phyloP scores from a whole-genome alignment of 768 basidiomycete species.

The Trametes meyenii region DNA sequence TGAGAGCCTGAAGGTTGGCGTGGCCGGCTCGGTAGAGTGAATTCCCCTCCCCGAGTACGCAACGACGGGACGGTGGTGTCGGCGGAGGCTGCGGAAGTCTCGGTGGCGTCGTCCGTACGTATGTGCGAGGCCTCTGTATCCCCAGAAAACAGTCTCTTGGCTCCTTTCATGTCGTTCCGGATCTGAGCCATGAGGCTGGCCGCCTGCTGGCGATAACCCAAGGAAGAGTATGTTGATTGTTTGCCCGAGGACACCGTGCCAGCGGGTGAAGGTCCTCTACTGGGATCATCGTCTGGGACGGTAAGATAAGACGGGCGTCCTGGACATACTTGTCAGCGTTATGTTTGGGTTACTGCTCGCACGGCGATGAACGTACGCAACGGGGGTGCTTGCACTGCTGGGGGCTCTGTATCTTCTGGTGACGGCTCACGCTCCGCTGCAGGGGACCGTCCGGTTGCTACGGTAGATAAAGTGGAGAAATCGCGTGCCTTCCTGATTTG shows the following conservation, averaged over 20 bases:
- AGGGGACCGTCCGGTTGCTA: conserved; percentile 44
- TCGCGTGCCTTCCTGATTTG: conserved; percentile 78
- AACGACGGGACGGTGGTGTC: conserved; percentile 21
- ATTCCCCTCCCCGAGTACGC: conserved; percentile 15
- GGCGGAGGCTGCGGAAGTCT: conserved; percentile 14
- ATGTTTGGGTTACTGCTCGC: too few relatives aligned
- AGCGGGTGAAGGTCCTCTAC: conserved; percentile 25
- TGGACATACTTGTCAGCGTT: background rate
- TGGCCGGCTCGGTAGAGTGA: background rate
- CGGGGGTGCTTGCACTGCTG: background rate
- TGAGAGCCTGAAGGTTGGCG: conserved; percentile 3
- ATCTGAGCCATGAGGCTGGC: conserved; percentile 86
- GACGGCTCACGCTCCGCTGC: conserved; percentile 12
- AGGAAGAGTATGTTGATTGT: conserved; percentile 55
- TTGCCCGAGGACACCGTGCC: conserved; percentile 34
- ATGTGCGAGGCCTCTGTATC: conserved; percentile 59
- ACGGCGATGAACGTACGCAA: background rate
- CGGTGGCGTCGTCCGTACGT: conserved; percentile 13
- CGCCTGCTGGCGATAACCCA: conserved; percentile 75
- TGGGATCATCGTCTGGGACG: conserved; percentile 21
- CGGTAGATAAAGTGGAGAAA: conserved; percentile 74
- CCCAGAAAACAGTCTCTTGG: conserved; percentile 71
- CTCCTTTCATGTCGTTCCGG: conserved; percentile 73
- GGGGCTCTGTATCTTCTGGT: background rate
- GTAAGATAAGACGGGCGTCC: conserved; percentile 17